Evolutionary conservation across 2,329 filamentous ascomycete species (phyloP).

Genomic region (Ceratocystis colombiana): DNA sequence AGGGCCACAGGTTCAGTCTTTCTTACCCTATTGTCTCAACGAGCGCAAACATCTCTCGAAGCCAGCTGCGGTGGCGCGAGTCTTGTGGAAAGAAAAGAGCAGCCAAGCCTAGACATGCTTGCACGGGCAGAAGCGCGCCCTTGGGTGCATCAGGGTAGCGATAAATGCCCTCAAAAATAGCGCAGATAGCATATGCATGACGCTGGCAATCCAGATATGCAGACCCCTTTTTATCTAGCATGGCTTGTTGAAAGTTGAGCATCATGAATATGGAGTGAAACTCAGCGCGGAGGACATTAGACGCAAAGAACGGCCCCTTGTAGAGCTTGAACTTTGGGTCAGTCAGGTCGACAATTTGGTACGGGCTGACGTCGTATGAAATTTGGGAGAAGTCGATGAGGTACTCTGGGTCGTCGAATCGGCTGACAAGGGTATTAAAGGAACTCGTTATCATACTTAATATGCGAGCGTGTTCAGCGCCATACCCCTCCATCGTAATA

Average conservation of each 20-base stretch:
- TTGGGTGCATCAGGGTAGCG: constrained; percentile 59
- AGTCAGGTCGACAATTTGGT: constrained; percentile 52
- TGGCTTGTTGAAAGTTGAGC: constrained; percentile 63
- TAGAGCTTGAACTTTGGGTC: constrained; percentile 65
- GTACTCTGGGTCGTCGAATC: constrained; percentile 42
- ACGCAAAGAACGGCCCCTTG: constrained; percentile 57
- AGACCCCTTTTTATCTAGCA: constrained; percentile 43
- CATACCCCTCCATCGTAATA: constrained; percentile 56
- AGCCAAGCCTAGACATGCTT: constrained; percentile 66
- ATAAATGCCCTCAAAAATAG: constrained; percentile 69
- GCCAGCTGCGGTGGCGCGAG: constrained; percentile 63
- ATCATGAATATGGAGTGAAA: constrained; percentile 70
- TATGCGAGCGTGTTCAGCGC: constrained; percentile 48
- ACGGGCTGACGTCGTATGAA: constrained; percentile 29
- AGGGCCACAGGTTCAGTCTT: constrained; percentile 25
- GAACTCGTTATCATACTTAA: constrained; percentile 42
- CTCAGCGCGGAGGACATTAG: constrained; percentile 66
- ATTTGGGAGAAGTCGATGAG: constrained; percentile 51
- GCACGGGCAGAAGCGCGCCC: constrained; percentile 61
- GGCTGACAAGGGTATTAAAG: constrained; percentile 50
- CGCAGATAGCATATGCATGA: constrained; percentile 60
- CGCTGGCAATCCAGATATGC: constrained; percentile 45
- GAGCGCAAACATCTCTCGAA: constrained; percentile 64
- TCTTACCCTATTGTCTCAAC: constrained; percentile 67
- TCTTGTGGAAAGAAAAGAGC: constrained; percentile 73